Base-by-base conservation (phyloP, 2,329 filamentous ascomycete species). In the Orbilia oligospora region DNA sequence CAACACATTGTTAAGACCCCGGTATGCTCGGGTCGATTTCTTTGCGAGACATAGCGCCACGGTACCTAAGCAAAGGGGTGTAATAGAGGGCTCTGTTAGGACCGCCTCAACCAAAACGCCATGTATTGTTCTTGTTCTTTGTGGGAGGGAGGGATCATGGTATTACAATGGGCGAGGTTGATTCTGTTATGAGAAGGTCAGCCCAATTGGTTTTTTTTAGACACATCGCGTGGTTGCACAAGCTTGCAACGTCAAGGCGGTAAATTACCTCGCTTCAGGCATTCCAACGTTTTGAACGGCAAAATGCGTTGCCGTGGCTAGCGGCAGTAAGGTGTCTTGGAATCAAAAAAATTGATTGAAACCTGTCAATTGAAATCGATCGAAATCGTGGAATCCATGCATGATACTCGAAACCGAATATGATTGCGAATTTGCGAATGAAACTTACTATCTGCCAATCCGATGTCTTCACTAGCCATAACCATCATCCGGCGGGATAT, bases 201-300 rank as follows among this genome's bases (percentile, higher is more conserved):
- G 65, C 33, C 48, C 64, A 27, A 9, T 24, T 8, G 0, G 27
- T 36, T 20, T n/a, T 38, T 38, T 58, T 30, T 36, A 48, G 30
- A 38, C n/a, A 24, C 16, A 30, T 24, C 38, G 49, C 48, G 30
- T 53, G 65, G 72, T 76, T 36, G 66, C 72, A 76, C 72, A 76
- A 51, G 48, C 48, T 51, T 51, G 48, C 3, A n/a, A 69, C 44
- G 22, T 14, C 27, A n/a, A 76, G 48, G 66, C 66, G 66, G 66
- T 70, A 66, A 66, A 41, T 82, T 98, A 98, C 8, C 94, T 89
- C 18, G 94, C 95, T 85, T 99, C 96, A 0, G 96, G 96, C 88
- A 98, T 92, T 27, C 96, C 96, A 66, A 99, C 92, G 84, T 96
- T 95, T 85, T 98, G 93, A 0, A 93, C 91, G 0, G 96, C 95